Conservation (phyloP, 768 basidiomycete species). For the Podaxis mareebaensis region DNA sequence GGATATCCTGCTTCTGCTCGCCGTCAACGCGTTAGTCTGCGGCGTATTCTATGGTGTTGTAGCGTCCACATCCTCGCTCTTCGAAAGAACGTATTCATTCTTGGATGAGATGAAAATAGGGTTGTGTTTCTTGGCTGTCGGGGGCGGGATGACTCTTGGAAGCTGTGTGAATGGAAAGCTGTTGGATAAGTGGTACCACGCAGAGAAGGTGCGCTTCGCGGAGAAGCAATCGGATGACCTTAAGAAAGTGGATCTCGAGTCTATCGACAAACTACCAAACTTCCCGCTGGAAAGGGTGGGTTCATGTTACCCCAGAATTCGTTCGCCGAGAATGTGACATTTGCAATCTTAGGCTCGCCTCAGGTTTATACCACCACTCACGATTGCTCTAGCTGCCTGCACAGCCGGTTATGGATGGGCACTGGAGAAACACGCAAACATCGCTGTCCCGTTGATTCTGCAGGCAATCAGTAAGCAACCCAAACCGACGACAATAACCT, state of each 20-base stretch:
- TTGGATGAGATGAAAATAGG: conserved; percentile 68
- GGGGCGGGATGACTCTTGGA: conserved; percentile 68
- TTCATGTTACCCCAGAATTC: not conserved
- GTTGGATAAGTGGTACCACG: conserved; percentile 64
- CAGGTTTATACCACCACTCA: conserved; percentile 21
- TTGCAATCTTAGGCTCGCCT: conserved; percentile 22
- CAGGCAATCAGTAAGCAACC: conserved; percentile 33
- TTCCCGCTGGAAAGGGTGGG: conserved; percentile 60
- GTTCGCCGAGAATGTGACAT: not conserved
- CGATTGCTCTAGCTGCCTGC: conserved; percentile 34
- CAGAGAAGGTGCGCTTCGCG: conserved; percentile 34
- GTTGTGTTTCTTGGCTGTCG: conserved; percentile 76
- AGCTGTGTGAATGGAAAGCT: conserved; percentile 57
- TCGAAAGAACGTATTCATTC: conserved; percentile 56
- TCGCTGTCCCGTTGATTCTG: conserved; percentile 58
- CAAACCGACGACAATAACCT: not conserved
- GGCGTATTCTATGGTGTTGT: conserved; percentile 61
- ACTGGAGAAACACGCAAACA: conserved; percentile 44
- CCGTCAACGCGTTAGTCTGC: conserved; percentile 51
- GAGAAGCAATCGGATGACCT: conserved; percentile 9
- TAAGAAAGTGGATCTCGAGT: conserved; percentile 16
- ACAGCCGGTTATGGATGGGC: conserved; percentile 67
- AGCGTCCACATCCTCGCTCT: conserved; percentile 62
- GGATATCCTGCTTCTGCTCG: conserved; percentile 54
- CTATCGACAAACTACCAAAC: conserved; percentile 24